Evolutionary conservation across 1,284 basidiomycete species (phyloP).

Genomic region (Kwoniella shivajii): DNA sequence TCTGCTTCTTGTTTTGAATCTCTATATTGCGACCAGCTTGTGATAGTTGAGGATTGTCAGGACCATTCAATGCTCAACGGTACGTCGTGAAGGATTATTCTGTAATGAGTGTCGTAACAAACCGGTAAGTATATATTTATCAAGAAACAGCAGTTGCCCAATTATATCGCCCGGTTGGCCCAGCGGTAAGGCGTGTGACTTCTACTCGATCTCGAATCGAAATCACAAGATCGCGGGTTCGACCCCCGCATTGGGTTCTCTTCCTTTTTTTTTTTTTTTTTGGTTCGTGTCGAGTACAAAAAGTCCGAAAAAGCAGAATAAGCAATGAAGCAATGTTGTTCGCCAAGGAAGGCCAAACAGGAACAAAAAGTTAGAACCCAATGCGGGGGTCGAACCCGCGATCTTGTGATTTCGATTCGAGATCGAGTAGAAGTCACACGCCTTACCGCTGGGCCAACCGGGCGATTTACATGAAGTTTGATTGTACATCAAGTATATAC

Average conservation of each 20-base stretch:
- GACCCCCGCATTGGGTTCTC: constrained; percentile 6
- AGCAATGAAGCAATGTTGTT: no score
- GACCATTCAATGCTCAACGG: no score
- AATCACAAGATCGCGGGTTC: constrained; percentile 9
- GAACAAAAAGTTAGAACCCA: neutral
- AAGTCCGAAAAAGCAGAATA: neutral
- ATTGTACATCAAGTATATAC: neutral
- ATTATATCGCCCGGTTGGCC: neutral
- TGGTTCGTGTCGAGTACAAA: neutral
- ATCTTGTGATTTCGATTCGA: neutral
- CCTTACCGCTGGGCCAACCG: constrained; percentile 2
- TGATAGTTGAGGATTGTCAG: no score
- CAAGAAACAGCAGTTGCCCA: no score
- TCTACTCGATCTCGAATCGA: neutral
- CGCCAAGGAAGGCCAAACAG: neutral
- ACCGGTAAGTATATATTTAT: no score
- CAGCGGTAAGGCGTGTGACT: constrained; percentile 5
- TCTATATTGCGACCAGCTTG: no score
- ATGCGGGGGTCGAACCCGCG: constrained; percentile 9
- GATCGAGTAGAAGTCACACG: constrained; percentile 8
- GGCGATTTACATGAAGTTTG: neutral
- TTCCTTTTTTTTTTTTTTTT: neutral
- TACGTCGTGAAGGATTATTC: no score
- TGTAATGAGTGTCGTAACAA: no score
- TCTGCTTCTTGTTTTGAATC: no score